Evolutionary conservation across 768 basidiomycete genomes (phyloP).

Genomic region (Bullera alba): DNA sequence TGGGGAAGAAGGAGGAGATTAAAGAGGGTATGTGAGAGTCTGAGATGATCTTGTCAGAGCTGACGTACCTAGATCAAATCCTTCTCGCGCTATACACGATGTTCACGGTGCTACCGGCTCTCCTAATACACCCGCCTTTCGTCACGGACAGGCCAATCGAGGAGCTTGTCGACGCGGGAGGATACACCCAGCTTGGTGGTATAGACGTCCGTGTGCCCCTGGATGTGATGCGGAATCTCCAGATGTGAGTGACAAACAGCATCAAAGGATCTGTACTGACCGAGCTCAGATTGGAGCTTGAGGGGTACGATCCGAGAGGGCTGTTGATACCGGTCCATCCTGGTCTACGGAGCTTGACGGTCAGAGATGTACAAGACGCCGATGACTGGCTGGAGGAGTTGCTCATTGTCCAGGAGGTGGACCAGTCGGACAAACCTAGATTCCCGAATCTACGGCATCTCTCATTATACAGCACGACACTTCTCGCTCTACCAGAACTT

Average conservation of each 20-base stretch:
- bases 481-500: slow-evolving; percentile 29
- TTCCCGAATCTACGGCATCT: slow-evolving; percentile 36
- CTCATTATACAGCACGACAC: slow-evolving; percentile 23
- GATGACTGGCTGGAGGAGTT: slow-evolving; percentile 45
- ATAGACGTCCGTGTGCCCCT: slow-evolving; percentile 42
- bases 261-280: background rate
- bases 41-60: background rate
- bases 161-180: slow-evolving; percentile 40
- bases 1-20: slow-evolving; percentile 32
- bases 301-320: slow-evolving; percentile 41
- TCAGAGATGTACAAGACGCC: slow-evolving; percentile 41
- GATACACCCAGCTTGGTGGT: slow-evolving; percentile 41
- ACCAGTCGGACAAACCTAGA: slow-evolving; percentile 1
- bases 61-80: slow-evolving; percentile 23
- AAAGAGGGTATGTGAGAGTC: slow-evolving; percentile 30
- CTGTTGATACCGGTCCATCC: slow-evolving; percentile 34
- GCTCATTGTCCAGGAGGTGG: slow-evolving; percentile 1
- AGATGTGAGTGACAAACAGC: slow-evolving; percentile 32
- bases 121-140: slow-evolving; percentile 40
- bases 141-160: slow-evolving; percentile 36
- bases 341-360: slow-evolving; percentile 36
- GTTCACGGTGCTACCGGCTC: slow-evolving; percentile 41
- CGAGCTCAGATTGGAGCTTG: slow-evolving; percentile 33
- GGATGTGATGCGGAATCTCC: slow-evolving; percentile 39
- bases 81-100: slow-evolving; percentile 38